Evolutionary conservation across 1,284 basidiomycete genomes (phyloP).

Genomic region (Cutaneotrichosporon mucoides): DNA sequence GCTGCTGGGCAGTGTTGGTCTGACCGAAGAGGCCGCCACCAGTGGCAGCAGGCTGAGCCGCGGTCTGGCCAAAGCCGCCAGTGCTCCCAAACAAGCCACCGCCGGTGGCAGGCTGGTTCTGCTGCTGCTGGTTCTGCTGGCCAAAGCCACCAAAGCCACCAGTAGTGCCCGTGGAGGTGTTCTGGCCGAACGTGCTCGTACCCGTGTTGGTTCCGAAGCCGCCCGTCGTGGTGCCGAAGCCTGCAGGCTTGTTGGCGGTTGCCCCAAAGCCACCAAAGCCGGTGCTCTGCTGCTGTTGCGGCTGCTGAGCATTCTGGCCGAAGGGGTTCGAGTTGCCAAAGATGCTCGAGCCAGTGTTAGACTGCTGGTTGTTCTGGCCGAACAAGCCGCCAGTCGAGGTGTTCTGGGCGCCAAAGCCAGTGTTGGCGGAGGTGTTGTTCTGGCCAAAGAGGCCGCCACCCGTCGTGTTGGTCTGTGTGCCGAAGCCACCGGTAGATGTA

Average conservation of each 20-base stretch:
- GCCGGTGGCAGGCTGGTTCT: slow-evolving; percentile 17
- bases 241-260: slow-evolving; percentile 14
- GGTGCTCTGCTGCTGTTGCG: slow-evolving; percentile 34
- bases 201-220: slow-evolving; percentile 20
- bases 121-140: slow-evolving; percentile 38
- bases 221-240: slow-evolving; percentile 5
- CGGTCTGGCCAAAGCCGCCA: slow-evolving; percentile 24
- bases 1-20: slow-evolving; percentile 5
- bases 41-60: slow-evolving; percentile 26
- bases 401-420: slow-evolving; percentile 41
- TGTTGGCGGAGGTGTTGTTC: slow-evolving; percentile 17
- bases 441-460: slow-evolving; percentile 33
- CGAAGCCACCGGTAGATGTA: slow-evolving; percentile 24
- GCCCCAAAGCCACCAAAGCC: slow-evolving; percentile 38
- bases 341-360: slow-evolving; percentile 28
- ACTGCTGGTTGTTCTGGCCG: slow-evolving; percentile 39
- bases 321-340: slow-evolving; percentile 20
- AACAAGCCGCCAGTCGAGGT: slow-evolving; percentile 35
- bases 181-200: slow-evolving; percentile 44
- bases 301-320: slow-evolving; percentile 33
- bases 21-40: slow-evolving; percentile 55
- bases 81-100: slow-evolving; percentile 32
- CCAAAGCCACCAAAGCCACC: slow-evolving; percentile 17
- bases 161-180: slow-evolving; percentile 27
- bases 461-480: slow-evolving; percentile 40